Base-by-base conservation (phyloP, 176 grass and related monocot genomes). In the Eragrostis nindensis region DNA sequence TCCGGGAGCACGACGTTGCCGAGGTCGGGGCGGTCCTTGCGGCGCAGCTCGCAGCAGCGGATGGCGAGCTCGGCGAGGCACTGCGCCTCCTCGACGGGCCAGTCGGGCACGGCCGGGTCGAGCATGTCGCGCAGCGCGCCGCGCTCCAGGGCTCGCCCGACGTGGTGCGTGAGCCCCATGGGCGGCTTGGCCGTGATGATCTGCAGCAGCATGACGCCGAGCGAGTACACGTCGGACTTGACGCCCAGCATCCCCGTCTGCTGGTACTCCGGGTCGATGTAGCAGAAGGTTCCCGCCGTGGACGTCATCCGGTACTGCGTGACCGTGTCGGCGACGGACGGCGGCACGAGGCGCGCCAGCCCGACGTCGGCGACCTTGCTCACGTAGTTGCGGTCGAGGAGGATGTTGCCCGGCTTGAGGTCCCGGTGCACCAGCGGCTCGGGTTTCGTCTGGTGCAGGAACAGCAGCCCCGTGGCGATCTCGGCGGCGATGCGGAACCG, bases 311-410 rank as follows among this genome's bases (percentile, higher is more conserved):
- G 77, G 77, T 94, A 94, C 84, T 94, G 92, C 19, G 89, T 94
- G 6, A 94, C 87, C 0, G 4, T 87, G 78, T 94, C 86, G 7
- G 92, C 89, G 9, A 92, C 79, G 11, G 73, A 75, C 9, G 92
- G 90, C 1, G 95, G 95, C 48, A 98, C 92, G 0, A 98, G 95
- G 0, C 92, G 69, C 15, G 95, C 95, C 44, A 98, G 84, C 40
- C 95, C 92, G n/a, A 98, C 95, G 82, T 98, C 95, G 59, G 88
- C 82, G 80, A 98, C 92, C 90, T 98, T 98, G 90, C 92, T 94
- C 14, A 98, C 92, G 41, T 89, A 91, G 61, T 98, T 92, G 6
- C 92, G 71, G 66, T 94, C 95, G 25, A 98, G 92, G 14, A 98
- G 92, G 71, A 98, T 98, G 83, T 98, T 98, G 0, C 80, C 95